Conservation (phyloP, 257 asterid genomes). For the Salvia splendens region DNA sequence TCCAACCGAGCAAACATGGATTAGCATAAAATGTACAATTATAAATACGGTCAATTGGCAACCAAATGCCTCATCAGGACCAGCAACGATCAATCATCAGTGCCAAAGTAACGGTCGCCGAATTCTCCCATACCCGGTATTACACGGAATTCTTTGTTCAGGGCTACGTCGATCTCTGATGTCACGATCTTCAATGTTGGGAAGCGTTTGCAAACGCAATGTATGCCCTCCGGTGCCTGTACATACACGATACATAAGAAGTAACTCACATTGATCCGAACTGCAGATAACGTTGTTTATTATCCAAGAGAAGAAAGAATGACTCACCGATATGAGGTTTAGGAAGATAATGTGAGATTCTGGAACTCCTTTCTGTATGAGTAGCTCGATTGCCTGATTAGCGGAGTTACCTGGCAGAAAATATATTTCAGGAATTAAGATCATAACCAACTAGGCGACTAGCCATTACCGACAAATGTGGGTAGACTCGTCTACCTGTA, state of each 20-base stretch:
- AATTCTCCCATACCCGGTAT: constrained; percentile 96
- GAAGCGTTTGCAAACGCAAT: constrained; percentile 83
- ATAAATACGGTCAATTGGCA: constrained; percentile 27
- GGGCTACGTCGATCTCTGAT: constrained; percentile 78
- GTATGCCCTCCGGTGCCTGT: constrained; percentile 95
- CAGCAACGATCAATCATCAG: constrained; percentile 54
- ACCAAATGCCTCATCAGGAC: not conserved
- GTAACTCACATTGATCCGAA: too few relatives aligned
- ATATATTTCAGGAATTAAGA: not conserved
- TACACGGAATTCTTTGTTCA: constrained; percentile 71
- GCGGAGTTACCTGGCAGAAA: constrained; percentile 88
- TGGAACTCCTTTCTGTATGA: constrained; percentile 96
- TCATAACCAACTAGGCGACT: not conserved
- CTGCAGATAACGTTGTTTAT: not conserved
- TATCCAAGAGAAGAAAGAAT: not conserved
- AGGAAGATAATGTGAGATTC: constrained; percentile 94
- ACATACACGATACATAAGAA: constrained; percentile 12
- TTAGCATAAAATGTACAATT: constrained; percentile 34
- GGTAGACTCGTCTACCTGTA: constrained; percentile 59
- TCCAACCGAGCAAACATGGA: not conserved
- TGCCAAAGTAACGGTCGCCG: constrained; percentile 99
- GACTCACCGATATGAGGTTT: constrained; percentile 94
- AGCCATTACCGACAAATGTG: not conserved
- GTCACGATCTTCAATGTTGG: constrained; percentile 92
- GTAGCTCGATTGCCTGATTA: constrained; percentile 93